Conservation (phyloP, 2,329 filamentous ascomycete genomes). For the Zelopaecilomyces penicillatus region DNA sequence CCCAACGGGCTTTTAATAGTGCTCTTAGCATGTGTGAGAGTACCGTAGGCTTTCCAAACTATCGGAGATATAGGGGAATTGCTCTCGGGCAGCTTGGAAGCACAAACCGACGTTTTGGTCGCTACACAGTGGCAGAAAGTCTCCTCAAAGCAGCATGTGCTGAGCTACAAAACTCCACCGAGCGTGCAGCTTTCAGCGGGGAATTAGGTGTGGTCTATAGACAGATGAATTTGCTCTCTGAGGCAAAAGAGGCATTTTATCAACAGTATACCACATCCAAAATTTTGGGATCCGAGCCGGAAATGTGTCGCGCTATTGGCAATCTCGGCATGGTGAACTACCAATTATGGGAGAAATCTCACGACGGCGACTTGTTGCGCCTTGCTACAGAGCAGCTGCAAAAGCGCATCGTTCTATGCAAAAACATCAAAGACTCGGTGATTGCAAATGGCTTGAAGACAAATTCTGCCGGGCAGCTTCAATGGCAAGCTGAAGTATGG, state of each 20-base stretch:
- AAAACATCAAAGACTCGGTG: too few species aligned
- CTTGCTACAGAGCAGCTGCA: constrained; percentile 19
- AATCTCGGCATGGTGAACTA: constrained; percentile 29
- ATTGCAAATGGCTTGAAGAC: too few species aligned
- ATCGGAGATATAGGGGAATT: background rate
- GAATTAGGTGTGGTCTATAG: constrained; percentile 26
- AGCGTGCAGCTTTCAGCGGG: constrained; percentile 17
- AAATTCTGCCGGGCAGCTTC: too few species aligned
- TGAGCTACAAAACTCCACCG: constrained; percentile 8
- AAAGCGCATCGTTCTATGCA: constrained; percentile 13
- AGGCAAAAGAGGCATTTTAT: constrained; percentile 18
- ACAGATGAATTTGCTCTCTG: constrained; percentile 19
- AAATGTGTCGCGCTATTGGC: constrained; percentile 24
- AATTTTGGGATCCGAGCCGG: constrained; percentile 12
- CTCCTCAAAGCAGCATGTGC: constrained; percentile 15
- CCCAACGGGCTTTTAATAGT: background rate
- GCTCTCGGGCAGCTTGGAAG: constrained; percentile 18
- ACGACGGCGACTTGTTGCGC: constrained; percentile 14
- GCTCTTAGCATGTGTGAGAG: background rate
- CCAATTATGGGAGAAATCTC: constrained; percentile 18
- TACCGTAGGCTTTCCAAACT: background rate
- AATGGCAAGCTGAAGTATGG: constrained; percentile 4
- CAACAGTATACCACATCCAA: constrained; percentile 22
- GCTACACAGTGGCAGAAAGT: constrained; percentile 17
- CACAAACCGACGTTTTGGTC: constrained; percentile 21